A percentile compares a stretch with the other conserved stretches of the same genome.
These are phyloP conservation scores for Edaphochlamys debaryana DNA, from an alignment of 139 green algal genomes.

Conservation along the genomic window DNA sequence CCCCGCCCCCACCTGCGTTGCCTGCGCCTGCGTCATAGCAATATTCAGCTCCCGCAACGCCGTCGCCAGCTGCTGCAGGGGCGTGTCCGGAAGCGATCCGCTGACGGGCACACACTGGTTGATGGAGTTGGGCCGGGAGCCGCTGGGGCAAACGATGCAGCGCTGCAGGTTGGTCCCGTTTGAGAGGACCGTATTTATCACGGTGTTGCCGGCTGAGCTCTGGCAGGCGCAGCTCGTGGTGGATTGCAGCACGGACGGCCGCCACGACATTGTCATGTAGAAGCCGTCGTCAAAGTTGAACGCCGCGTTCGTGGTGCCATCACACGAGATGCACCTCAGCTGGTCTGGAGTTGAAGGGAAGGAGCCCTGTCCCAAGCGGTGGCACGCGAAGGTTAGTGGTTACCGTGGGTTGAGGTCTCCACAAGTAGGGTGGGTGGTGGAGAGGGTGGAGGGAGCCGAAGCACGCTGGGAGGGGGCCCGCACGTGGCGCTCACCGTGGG, in stretches of 20 bases:
- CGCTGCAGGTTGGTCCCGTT: slow-evolving; percentile 24
- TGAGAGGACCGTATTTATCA: not conserved
- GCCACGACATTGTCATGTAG: slow-evolving; percentile 38
- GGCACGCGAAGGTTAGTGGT: too few species aligned
- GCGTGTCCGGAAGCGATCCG: not conserved
- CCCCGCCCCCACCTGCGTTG: slow-evolving; percentile 54
- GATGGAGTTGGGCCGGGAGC: slow-evolving; percentile 30
- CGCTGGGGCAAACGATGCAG: slow-evolving; percentile 50
- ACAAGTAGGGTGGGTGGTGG: too few species aligned
- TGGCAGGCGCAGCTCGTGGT: slow-evolving; percentile 33
- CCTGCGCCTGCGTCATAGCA: slow-evolving; percentile 10
- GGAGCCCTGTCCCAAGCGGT: not conserved
- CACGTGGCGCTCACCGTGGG: too few species aligned
- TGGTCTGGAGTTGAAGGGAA: slow-evolving; percentile 39
- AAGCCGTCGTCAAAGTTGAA: slow-evolving; percentile 40
- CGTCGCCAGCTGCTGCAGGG: slow-evolving; percentile 3
- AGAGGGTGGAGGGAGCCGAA: too few species aligned
- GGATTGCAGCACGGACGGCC: slow-evolving; percentile 8
- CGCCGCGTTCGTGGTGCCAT: slow-evolving; percentile 10
- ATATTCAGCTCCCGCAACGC: slow-evolving; percentile 28
- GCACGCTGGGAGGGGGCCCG: too few species aligned
- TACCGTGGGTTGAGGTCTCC: too few species aligned
- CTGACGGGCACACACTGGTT: slow-evolving; percentile 9
- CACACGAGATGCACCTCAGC: slow-evolving; percentile 46
- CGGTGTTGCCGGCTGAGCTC: not conserved